Evolutionary conservation across 2,329 filamentous ascomycete genomes (phyloP).

Genomic region (Trichoderma sp.): DNA sequence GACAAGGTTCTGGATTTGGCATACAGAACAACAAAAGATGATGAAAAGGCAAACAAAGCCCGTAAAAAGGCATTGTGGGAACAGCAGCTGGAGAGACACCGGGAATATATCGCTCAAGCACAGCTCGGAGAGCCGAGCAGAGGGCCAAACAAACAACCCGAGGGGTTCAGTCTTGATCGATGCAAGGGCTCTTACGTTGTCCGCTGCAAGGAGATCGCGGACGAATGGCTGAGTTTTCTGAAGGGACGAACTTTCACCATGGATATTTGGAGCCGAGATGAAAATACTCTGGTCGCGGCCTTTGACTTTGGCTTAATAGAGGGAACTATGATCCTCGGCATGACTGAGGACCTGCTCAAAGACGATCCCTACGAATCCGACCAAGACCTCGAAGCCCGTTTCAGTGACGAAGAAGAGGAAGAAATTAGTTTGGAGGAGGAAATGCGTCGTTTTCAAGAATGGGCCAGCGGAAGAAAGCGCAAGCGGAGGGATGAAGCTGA

Average conservation of each 20-base stretch:
- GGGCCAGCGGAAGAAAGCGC: neutral
- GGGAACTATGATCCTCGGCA: neutral
- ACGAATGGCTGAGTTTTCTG: neutral
- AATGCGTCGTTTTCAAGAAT: neutral
- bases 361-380: neutral
- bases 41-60: neutral
- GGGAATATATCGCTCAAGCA: neutral
- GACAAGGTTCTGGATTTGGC: neutral
- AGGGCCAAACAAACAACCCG: neutral
- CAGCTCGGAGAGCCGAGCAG: neutral
- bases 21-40: neutral
- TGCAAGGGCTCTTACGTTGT: constrained; percentile 5
- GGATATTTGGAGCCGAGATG: neutral
- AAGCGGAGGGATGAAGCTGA: neutral
- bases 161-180: neutral
- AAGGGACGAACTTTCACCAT: neutral
- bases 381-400: neutral
- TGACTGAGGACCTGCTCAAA: neutral
- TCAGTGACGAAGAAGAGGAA: neutral
- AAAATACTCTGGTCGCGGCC: neutral
- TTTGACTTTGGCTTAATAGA: neutral
- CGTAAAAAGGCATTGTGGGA: neutral
- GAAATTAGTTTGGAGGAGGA: neutral
- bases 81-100: neutral
- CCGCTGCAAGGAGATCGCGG: neutral